A percentile compares a stretch with the other conserved stretches of the same genome.
These are phyloP conservation scores for Pseudocercospora crystallina DNA, from an alignment of 2,329 filamentous ascomycete genomes.

Conservation along the genomic window DNA sequence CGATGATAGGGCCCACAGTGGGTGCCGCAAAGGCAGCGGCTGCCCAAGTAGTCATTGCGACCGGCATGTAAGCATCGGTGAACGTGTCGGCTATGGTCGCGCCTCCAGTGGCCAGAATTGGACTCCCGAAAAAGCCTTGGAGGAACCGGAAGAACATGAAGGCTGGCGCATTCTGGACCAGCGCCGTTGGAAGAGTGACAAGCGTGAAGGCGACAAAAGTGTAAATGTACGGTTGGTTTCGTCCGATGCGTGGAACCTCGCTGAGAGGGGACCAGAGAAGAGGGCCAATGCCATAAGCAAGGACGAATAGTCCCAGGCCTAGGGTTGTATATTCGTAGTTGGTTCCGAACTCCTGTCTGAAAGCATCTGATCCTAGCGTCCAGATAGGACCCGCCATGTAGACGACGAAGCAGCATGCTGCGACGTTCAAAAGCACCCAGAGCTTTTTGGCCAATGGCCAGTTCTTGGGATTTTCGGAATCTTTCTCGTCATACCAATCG, in stretches of 20 bases:
- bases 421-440: conserved; percentile 21
- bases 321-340: conserved; percentile 54
- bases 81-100: conserved; percentile 58
- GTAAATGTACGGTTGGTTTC: conserved; percentile 66
- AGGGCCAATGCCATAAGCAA: conserved; percentile 55
- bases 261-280: conserved; percentile 65
- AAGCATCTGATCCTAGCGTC: conserved; percentile 42
- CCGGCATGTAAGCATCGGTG: conserved; percentile 43
- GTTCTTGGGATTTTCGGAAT: conserved; percentile 32
- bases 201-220: conserved; percentile 69
- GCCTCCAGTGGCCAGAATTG: conserved; percentile 60
- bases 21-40: conserved; percentile 45
- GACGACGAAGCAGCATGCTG: conserved; percentile 59
- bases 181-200: conserved; percentile 62
- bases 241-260: conserved; percentile 66
- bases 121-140: conserved; percentile 66
- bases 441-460: conserved; percentile 32
- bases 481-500: conserved; percentile 40
- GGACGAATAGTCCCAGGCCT: conserved; percentile 57
- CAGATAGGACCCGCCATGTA: conserved; percentile 56
- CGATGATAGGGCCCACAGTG: conserved; percentile 61
- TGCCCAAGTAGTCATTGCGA: conserved; percentile 44
- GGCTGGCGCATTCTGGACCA: conserved; percentile 63
- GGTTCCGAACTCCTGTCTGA: conserved; percentile 57
- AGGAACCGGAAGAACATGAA: conserved; percentile 60